Evolutionary conservation across 768 basidiomycete genomes (phyloP).

Genomic region (Termitomyces sp.): DNA sequence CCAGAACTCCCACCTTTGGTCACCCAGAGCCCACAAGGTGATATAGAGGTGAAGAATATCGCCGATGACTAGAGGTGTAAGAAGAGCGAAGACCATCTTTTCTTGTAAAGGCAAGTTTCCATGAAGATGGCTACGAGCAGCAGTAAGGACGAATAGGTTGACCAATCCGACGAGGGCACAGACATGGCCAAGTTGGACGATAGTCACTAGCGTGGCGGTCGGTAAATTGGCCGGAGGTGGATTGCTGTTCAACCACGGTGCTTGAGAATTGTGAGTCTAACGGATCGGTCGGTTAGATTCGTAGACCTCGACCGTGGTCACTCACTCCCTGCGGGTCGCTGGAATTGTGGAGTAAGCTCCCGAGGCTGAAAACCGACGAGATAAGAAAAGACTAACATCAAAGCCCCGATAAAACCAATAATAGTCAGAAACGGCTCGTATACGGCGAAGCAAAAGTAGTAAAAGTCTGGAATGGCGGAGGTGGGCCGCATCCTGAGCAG

Average conservation of each 20-base stretch:
- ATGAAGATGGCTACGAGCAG: conserved; percentile 59
- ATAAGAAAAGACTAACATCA: conserved; percentile 35
- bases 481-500: conserved; percentile 36
- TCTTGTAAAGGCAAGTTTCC: conserved; percentile 66
- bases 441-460: conserved; percentile 70
- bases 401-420: conserved; percentile 64
- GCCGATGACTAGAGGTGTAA: conserved; percentile 68
- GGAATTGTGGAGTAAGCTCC: conserved; percentile 12
- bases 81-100: conserved; percentile 60
- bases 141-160: conserved; percentile 64
- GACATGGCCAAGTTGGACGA: conserved; percentile 76
- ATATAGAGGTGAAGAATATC: conserved; percentile 66
- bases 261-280: conserved; percentile 73
- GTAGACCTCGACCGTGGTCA: conserved; percentile 2
- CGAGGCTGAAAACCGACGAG: background rate
- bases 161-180: conserved; percentile 72
- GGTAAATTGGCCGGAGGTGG: conserved; percentile 52
- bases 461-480: conserved; percentile 71
- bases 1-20: conserved; percentile 57
- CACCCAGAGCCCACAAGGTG: conserved; percentile 77
- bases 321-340: conserved; percentile 66
- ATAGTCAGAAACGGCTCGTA: conserved; percentile 72
- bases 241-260: conserved; percentile 59
- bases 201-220: conserved; percentile 63
- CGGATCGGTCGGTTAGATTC: conserved; percentile 7